A percentile compares a stretch with the other conserved stretches of the same genome.
Evolutionary conservation across 331 rosid genomes (phyloP).

Genomic region (Malus hybrid): DNA sequence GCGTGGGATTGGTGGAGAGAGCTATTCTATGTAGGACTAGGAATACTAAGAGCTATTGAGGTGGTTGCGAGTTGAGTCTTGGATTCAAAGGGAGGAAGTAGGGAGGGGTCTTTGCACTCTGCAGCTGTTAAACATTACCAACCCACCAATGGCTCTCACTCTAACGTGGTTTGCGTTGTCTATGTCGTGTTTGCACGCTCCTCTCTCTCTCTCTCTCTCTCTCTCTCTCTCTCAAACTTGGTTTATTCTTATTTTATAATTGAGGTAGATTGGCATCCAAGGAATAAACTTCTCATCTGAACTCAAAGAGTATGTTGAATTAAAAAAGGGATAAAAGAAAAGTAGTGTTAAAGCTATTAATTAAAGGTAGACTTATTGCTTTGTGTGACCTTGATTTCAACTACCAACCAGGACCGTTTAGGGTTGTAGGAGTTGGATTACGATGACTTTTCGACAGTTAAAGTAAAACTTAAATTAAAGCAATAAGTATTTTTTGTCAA

Average conservation of each 20-base stretch:
- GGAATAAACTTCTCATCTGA: background rate
- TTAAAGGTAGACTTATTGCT: background rate
- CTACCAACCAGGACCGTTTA: too few relatives aligned
- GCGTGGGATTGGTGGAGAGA: background rate
- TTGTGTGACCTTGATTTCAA: background rate
- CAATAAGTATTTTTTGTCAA: too few relatives aligned
- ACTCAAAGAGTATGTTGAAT: background rate
- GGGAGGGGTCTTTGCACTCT: constrained; percentile 1
- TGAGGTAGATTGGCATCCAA: background rate
- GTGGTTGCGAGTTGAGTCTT: constrained; percentile 8
- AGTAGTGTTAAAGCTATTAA: background rate
- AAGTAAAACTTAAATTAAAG: too few relatives aligned
- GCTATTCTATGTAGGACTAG: background rate
- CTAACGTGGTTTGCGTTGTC: constrained; percentile 56
- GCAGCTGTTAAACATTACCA: constrained; percentile 29
- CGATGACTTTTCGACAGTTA: too few relatives aligned
- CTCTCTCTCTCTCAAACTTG: constrained; percentile 13
- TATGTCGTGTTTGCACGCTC: constrained; percentile 84
- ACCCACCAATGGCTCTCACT: constrained; percentile 29
- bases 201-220: constrained; percentile 29
- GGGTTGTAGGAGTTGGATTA: too few relatives aligned
- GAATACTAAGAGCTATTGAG: background rate
- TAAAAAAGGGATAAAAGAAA: background rate
- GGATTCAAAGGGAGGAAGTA: constrained; percentile 27
- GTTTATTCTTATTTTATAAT: background rate